Conservation (phyloP, 2,329 filamentous ascomycete species). For the Diplodia intermedia region DNA sequence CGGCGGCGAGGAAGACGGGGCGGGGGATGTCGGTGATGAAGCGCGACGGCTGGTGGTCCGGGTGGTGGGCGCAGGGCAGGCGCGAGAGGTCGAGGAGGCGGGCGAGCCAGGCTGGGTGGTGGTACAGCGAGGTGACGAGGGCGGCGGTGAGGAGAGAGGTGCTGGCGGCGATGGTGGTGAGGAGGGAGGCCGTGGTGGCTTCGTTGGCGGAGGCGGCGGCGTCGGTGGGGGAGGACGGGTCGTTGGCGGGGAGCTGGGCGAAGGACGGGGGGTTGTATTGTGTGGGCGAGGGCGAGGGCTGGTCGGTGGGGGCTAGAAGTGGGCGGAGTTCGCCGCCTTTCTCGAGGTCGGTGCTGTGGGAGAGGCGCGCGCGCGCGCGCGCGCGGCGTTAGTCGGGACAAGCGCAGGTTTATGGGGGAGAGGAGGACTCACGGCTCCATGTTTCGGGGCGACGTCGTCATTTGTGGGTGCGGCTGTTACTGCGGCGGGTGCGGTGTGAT, state of each 20-base stretch:
- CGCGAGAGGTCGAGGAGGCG: conserved; percentile 26
- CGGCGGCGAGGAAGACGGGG: conserved; percentile 17
- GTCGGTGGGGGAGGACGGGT: not conserved
- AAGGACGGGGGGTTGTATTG: no score
- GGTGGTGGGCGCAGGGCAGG: conserved; percentile 22
- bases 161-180: conserved; percentile 21
- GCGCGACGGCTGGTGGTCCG: conserved; percentile 17
- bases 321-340: conserved; percentile 27
- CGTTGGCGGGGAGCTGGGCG: not conserved
- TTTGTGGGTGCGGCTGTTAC: conserved; percentile 6
- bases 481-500: no score
- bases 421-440: conserved; percentile 7
- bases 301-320: conserved; percentile 1
- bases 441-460: conserved; percentile 6
- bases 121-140: conserved; percentile 22
- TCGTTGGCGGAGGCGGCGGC: conserved; percentile 3
- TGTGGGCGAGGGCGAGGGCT: no score
- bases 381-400: not conserved
- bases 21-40: conserved; percentile 29
- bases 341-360: conserved; percentile 15
- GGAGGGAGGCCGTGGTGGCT: conserved; percentile 8
- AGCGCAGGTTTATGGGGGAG: not conserved
- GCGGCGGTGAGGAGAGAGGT: conserved; percentile 1
- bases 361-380: not conserved
- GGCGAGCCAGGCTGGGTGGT: conserved; percentile 8